Conservation (phyloP, 1,284 basidiomycete species). For the Leccinum holopus region DNA sequence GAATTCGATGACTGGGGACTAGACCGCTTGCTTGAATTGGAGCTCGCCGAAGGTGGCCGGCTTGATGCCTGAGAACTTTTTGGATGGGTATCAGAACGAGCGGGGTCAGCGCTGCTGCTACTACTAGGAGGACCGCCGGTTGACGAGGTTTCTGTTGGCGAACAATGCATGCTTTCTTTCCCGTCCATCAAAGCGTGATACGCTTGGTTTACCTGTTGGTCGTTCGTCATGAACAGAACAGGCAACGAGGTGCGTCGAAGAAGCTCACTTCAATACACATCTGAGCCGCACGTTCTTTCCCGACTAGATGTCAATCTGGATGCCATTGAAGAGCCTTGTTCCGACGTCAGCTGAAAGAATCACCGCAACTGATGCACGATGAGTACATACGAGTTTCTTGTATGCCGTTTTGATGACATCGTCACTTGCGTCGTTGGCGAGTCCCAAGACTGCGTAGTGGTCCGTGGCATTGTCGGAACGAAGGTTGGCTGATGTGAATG, state of each 20-base stretch:
- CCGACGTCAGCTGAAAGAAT: conserved; percentile 8
- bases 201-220: conserved; percentile 30
- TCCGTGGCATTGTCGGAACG: conserved; percentile 31
- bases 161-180: conserved; percentile 55
- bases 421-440: conserved; percentile 32
- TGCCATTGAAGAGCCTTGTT: conserved; percentile 37
- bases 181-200: conserved; percentile 72
- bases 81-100: conserved; percentile 24
- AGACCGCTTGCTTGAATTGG: conserved; percentile 28
- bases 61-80: conserved; percentile 28
- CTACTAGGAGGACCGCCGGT: conserved; percentile 20
- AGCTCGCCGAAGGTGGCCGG: conserved; percentile 34
- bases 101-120: conserved; percentile 19
- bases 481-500: conserved; percentile 11
- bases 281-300: conserved; percentile 36
- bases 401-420: conserved; percentile 35
- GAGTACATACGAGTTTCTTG: conserved; percentile 33
- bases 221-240: conserved; percentile 24
- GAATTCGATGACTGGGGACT: conserved; percentile 10
- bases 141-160: conserved; percentile 29
- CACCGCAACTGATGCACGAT: neutral
- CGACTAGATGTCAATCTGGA: conserved; percentile 54
- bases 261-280: conserved; percentile 32
- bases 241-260: neutral
- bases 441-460: conserved; percentile 29